phyloP scores from a whole-genome alignment of 2,329 filamentous ascomycete species.

The Verticillium albo-atrum region DNA sequence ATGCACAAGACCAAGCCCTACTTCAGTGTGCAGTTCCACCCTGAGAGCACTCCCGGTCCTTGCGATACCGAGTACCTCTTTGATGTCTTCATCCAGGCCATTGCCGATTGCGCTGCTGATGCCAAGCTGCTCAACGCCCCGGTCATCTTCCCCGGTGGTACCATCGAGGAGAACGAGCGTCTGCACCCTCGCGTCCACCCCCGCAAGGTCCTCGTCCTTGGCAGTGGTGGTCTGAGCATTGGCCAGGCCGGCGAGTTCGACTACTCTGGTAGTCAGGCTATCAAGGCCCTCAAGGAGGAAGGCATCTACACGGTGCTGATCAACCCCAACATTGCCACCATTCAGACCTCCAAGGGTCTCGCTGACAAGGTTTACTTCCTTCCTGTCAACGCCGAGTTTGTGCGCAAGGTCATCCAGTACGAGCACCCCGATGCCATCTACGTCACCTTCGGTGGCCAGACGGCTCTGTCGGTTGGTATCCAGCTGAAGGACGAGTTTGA shows the following conservation, averaged over 20 bases:
- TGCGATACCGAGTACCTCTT: slow-evolving; percentile 96
- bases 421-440: slow-evolving; percentile 96
- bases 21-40: slow-evolving; percentile 99
- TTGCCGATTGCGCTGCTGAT: slow-evolving; percentile 67
- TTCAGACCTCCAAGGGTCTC: slow-evolving; percentile 95
- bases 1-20: slow-evolving; percentile 80
- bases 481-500: slow-evolving; percentile 98
- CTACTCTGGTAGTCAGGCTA: slow-evolving; percentile 96
- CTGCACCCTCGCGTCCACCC: slow-evolving; percentile 75
- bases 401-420: slow-evolving; percentile 93
- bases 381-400: slow-evolving; percentile 93
- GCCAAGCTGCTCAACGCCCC: slow-evolving; percentile 63
- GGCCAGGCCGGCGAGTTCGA: slow-evolving; percentile 98
- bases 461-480: slow-evolving; percentile 92
- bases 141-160: slow-evolving; percentile 84
- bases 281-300: slow-evolving; percentile 97
- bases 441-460: slow-evolving; percentile 96
- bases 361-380: slow-evolving; percentile 99
- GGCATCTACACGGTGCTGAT: slow-evolving; percentile 97
- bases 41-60: slow-evolving; percentile 92
- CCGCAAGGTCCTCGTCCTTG: slow-evolving; percentile 92
- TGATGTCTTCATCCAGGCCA: slow-evolving; percentile 89
- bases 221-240: slow-evolving; percentile 92
- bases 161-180: slow-evolving; percentile 71
- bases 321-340: slow-evolving; percentile 98